Base-by-base conservation (phyloP, 139 green algal species). In the Coelastrella sp. region DNA sequence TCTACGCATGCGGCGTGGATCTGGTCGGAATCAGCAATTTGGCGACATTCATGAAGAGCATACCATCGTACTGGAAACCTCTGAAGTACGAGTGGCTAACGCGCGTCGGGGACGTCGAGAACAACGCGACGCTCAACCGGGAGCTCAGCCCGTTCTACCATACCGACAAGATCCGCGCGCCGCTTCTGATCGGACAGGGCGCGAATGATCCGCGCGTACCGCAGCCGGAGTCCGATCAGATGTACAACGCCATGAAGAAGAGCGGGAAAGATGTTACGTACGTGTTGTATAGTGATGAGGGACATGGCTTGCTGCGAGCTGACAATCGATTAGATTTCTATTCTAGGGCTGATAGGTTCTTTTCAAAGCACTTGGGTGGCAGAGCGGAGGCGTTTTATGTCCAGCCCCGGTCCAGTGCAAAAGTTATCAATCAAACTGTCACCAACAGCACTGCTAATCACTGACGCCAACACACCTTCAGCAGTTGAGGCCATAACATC, bases 11-110 rank as follows among this genome's bases (percentile, higher is more conserved):
- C 56, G 84, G 84, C 47, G 56, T 89, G 4, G 84, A 89, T 32
- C 68, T 89, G 20, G 84, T 89, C 68, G 84, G 84, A 17, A 89
- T 89, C 68, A 73, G 47, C 68, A 82, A 89, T 16, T 54, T 89
- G 17, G 84, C 19, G 3, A 89, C 84, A 13, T 89, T 89, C 47
- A 82, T 82, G 71, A 75, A 61, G 17, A 81, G 66, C 56, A 71
- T 89, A 19, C 84, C 84, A n/a, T 19, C 84, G 3, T 89, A 89
- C 68, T 89, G 84, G 84, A 71, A 81, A 68, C 84, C 84, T 5
- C 4, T 89, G 56, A 58, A 47, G 54, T 82, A 89, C 19, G 84
- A 89, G 71, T 81, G 68, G 84, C 3, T 23, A 3, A 89, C 84
- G 7, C 84, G 84, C 8, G 84, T 82, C 2, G 84, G 84, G 0